These are phyloP conservation scores for Sonneratia caseolaris DNA, from an alignment of 345 rosid genomes.

Conservation along the genomic window DNA sequence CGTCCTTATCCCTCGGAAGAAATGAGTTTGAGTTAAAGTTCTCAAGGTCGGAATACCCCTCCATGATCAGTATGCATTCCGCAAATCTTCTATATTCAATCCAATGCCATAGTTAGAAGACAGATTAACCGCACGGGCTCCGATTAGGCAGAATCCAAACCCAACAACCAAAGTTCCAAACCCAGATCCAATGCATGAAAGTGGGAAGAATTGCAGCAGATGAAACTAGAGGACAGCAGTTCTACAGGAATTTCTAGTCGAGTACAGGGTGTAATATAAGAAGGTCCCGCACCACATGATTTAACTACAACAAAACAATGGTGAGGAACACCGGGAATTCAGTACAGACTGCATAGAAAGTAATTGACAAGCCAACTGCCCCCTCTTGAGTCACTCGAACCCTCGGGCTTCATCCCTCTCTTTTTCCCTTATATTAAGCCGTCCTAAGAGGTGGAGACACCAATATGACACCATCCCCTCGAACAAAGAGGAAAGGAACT, in stretches of 20 bases:
- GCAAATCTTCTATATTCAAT: no score
- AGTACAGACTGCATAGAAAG: background rate
- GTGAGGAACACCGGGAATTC: conserved; percentile 5
- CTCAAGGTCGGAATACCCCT: no score
- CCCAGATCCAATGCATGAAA: background rate
- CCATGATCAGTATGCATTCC: background rate
- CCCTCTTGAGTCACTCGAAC: background rate
- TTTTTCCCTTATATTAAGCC: conserved; percentile 24
- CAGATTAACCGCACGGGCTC: background rate
- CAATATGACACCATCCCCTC: conserved; percentile 98
- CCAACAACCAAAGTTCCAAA: background rate
- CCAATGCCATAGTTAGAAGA: no score
- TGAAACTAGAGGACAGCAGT: background rate
- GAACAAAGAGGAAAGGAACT: conserved; percentile 80
- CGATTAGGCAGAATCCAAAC: background rate
- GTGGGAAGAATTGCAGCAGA: background rate
- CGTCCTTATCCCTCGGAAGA: no score
- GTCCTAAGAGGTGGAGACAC: conserved; percentile 96
- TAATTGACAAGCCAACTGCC: background rate
- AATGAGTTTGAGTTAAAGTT: no score
- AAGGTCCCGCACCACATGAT: background rate
- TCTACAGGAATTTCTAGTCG: background rate
- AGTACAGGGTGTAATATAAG: background rate
- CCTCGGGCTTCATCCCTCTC: background rate
- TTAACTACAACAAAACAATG: background rate